Evolutionary conservation across 1,139 yeast species (phyloP).

Genomic region (Lodderomyces orthopsilosis): DNA sequence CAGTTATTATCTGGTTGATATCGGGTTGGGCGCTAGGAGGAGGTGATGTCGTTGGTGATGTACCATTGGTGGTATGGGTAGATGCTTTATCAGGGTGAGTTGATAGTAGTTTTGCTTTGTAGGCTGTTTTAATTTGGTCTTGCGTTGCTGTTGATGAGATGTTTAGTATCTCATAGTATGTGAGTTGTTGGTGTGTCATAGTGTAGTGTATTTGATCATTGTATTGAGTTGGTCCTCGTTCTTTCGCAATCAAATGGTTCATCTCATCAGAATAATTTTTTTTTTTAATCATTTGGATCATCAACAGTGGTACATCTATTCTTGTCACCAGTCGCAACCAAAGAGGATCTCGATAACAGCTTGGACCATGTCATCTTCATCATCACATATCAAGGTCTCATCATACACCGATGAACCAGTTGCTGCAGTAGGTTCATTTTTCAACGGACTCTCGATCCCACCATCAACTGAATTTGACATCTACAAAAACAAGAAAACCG

Average conservation of each 20-base stretch:
- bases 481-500: constrained; percentile 52
- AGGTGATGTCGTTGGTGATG: constrained; percentile 14
- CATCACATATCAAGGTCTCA: constrained; percentile 8
- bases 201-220: background rate
- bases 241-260: background rate
- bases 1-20: constrained; percentile 7
- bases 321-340: no score
- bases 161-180: constrained; percentile 55
- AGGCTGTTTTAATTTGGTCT: constrained; percentile 56
- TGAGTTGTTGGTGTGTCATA: constrained; percentile 6
- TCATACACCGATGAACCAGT: constrained; percentile 27
- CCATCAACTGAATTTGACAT: constrained; percentile 65
- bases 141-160: constrained; percentile 20
- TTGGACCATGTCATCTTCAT: background rate
- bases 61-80: background rate
- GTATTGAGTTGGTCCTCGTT: background rate
- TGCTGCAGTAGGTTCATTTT: constrained; percentile 54
- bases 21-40: constrained; percentile 25
- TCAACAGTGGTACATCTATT: no score
- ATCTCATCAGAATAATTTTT: constrained; percentile 1
- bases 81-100: constrained; percentile 75
- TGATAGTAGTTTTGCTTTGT: constrained; percentile 52
- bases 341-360: background rate
- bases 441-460: constrained; percentile 73
- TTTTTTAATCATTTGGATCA: no score